These are phyloP conservation scores for Dioszegia crocea DNA, from an alignment of 768 basidiomycete genomes.

Conservation along the genomic window DNA sequence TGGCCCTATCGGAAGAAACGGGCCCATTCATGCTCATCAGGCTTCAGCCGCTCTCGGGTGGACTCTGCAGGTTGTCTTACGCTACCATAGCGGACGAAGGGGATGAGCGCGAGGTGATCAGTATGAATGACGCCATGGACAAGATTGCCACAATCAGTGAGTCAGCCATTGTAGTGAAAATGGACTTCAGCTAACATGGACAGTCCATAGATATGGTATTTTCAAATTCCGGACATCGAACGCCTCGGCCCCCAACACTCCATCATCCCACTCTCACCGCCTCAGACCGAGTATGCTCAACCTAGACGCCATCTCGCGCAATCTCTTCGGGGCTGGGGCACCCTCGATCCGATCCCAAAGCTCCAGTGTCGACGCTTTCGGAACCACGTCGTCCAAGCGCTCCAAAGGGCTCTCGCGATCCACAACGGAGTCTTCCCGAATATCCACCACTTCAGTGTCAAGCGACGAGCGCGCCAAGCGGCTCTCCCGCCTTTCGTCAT, in stretches of 20 bases:
- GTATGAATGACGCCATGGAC: constrained; percentile 68
- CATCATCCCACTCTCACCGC: constrained; percentile 65
- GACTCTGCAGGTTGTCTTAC: constrained; percentile 66
- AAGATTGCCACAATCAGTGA: constrained; percentile 77
- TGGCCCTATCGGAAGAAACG: constrained; percentile 65
- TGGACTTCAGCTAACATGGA: constrained; percentile 9
- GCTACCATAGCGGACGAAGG: constrained; percentile 17
- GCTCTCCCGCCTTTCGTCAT: constrained; percentile 7
- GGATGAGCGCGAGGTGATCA: constrained; percentile 61
- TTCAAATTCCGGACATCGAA: constrained; percentile 80
- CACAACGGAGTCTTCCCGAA: not conserved
- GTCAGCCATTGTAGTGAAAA: constrained; percentile 26
- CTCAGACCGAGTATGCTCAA: constrained; percentile 76
- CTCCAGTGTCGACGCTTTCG: constrained; percentile 67
- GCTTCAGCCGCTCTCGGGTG: constrained; percentile 77
- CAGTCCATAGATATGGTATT: constrained; percentile 64
- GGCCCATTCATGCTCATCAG: constrained; percentile 76
- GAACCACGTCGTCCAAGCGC: constrained; percentile 59
- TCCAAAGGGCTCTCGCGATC: constrained; percentile 55
- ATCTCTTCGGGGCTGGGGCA: constrained; percentile 66
- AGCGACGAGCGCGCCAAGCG: constrained; percentile 11
- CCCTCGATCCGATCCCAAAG: constrained; percentile 21
- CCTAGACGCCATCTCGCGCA: constrained; percentile 82
- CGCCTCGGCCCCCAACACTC: constrained; percentile 76
- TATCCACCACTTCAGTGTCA: not conserved